Conservation (phyloP, 306 rosid species). For the Betula pendula region DNA sequence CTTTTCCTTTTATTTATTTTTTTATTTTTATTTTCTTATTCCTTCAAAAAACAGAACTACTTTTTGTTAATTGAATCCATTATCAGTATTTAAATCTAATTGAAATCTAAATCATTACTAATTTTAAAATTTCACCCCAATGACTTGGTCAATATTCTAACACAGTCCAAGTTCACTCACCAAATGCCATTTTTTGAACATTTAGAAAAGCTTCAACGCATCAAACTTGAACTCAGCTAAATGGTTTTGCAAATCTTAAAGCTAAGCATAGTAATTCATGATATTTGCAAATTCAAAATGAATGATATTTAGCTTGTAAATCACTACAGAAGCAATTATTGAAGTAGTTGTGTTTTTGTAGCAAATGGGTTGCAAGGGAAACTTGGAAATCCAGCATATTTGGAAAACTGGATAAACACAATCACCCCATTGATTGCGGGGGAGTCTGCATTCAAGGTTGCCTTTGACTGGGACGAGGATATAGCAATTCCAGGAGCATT, state of each 20-base stretch:
- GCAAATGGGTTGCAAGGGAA: conserved; percentile 55
- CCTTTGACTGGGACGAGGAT: conserved; percentile 64
- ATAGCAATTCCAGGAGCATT: conserved; percentile 76
- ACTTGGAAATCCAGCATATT: conserved; percentile 55
- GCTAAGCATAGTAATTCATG: too few species aligned
- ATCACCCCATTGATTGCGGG: conserved; percentile 43
- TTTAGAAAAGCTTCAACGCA: not conserved
- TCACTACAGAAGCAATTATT: not conserved
- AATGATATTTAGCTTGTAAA: not conserved
- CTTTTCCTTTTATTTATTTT: too few species aligned
- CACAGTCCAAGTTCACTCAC: not conserved
- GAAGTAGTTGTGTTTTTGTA: conserved; percentile 21
- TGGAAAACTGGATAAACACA: conserved; percentile 58
- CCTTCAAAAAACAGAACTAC: not conserved
- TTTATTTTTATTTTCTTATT: too few species aligned
- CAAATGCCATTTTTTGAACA: not conserved
- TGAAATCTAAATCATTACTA: not conserved
- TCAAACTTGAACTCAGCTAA: not conserved
- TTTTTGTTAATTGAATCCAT: not conserved
- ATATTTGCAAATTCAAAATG: too few species aligned
- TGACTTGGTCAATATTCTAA: not conserved
- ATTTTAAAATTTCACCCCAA: too few species aligned
- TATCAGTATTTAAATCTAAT: not conserved
- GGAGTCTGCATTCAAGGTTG: conserved; percentile 50
- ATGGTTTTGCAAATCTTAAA: not conserved